These are phyloP conservation scores for Symbiodinium natans DNA, from an alignment of 73 alveolate genomes.

Conservation along the genomic window DNA sequence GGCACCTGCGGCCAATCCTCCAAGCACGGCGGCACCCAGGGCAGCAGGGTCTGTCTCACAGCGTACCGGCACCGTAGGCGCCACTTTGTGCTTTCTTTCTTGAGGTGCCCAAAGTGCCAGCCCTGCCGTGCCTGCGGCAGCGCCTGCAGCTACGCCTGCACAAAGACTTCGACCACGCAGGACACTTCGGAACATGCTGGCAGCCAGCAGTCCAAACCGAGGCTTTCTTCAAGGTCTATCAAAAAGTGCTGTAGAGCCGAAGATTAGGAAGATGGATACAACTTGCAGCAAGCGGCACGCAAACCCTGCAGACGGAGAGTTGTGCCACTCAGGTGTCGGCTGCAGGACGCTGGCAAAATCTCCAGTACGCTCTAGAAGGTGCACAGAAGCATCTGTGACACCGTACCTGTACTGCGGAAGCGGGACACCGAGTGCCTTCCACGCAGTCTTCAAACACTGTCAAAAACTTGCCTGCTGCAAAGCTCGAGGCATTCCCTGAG, in stretches of 20 bases:
- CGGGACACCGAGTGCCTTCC: not conserved
- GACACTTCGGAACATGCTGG: slow-evolving; percentile 46
- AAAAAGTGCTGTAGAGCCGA: slow-evolving; percentile 16
- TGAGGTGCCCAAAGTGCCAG: slow-evolving; percentile 47
- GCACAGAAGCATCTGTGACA: slow-evolving; percentile 84
- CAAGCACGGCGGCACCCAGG: slow-evolving; percentile 62
- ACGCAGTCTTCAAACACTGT: not conserved
- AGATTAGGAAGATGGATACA: not conserved
- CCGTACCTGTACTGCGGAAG: slow-evolving; percentile 18
- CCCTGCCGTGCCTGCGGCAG: slow-evolving; percentile 71
- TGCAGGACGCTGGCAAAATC: slow-evolving; percentile 73
- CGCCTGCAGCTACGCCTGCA: slow-evolving; percentile 62
- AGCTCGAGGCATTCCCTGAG: slow-evolving; percentile 82
- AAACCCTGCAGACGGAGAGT: not conserved
- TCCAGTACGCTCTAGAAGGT: slow-evolving; percentile 77
- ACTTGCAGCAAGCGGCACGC: not conserved
- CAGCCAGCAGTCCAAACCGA: not conserved
- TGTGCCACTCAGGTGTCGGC: not conserved
- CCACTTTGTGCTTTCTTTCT: slow-evolving; percentile 30
- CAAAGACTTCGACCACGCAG: slow-evolving; percentile 38
- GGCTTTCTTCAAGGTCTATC: not conserved
- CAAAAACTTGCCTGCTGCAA: slow-evolving; percentile 28
- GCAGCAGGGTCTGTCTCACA: slow-evolving; percentile 69
- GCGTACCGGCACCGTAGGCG: slow-evolving; percentile 5
- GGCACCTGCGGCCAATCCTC: slow-evolving; percentile 83